These are phyloP conservation scores for Neoscytalidium dimidiatum DNA, from an alignment of 2,329 filamentous ascomycete genomes.

Conservation along the genomic window DNA sequence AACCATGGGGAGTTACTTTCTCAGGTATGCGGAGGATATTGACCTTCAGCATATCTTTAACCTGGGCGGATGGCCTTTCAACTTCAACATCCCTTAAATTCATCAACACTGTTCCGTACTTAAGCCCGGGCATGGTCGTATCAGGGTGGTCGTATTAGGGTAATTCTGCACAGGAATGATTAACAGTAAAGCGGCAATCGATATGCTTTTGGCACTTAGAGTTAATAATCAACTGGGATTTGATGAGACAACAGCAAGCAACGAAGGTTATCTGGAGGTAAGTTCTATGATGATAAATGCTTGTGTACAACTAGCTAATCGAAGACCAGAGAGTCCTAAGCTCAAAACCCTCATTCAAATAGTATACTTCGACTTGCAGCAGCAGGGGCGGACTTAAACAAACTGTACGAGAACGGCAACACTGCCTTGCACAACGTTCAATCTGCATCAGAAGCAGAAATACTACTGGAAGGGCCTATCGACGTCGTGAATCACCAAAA, in stretches of 20 bases:
- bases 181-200: not conserved
- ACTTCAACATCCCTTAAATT: not conserved
- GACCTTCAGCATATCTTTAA: not conserved
- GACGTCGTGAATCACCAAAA: not conserved
- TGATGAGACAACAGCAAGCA: not conserved
- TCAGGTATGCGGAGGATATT: not conserved
- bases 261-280: not conserved
- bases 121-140: not conserved
- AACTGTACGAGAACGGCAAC: accelerated
- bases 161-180: not conserved
- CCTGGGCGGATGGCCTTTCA: not conserved
- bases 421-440: not conserved
- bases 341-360: too few relatives aligned
- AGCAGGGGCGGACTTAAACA: not conserved
- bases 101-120: not conserved
- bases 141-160: not conserved
- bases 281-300: not conserved
- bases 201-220: not conserved
- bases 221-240: not conserved
- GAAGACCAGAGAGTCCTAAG: not conserved
- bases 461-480: not conserved
- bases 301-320: not conserved
- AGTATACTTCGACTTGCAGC: too few relatives aligned
- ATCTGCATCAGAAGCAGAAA: not conserved
- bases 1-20: not conserved